These are phyloP conservation scores for Myriosclerotinia curreyana DNA, from an alignment of 2,329 filamentous ascomycete species.

Conservation along the genomic window DNA sequence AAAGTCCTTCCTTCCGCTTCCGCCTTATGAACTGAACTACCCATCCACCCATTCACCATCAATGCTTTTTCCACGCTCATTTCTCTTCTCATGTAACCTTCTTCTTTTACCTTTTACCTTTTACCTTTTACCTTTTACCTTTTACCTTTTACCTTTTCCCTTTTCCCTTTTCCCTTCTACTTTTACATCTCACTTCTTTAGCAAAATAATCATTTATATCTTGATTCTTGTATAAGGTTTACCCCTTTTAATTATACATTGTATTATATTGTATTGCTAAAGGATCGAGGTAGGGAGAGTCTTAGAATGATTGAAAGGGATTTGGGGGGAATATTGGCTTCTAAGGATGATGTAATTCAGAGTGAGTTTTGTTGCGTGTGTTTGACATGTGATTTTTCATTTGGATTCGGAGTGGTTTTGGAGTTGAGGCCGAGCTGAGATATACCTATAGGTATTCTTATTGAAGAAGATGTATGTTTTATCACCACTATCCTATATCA, in stretches of 20 bases:
- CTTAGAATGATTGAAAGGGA: slow-evolving; percentile 17
- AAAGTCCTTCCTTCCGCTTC: not conserved
- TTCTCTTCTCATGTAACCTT: slow-evolving; percentile 2
- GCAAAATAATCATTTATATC: not conserved
- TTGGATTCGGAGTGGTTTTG: not conserved
- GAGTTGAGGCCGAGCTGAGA: not conserved
- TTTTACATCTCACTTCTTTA: slow-evolving; percentile 5
- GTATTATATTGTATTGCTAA: not conserved
- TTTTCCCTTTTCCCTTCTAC: too few relatives aligned
- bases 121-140: too few relatives aligned
- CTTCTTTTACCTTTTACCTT: not conserved
- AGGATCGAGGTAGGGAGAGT: not conserved
- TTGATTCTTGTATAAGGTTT: not conserved
- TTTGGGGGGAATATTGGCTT: not conserved
- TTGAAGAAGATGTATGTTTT: slow-evolving; percentile 39
- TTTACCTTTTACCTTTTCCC: not conserved
- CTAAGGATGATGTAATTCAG: slow-evolving; percentile 31
- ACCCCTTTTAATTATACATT: not conserved
- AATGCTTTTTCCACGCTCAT: not conserved
- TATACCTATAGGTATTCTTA: slow-evolving; percentile 36
- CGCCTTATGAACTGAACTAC: not conserved
- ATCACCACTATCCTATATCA: not conserved
- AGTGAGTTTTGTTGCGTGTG: slow-evolving; percentile 25
- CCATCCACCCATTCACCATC: too few relatives aligned
- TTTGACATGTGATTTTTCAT: slow-evolving; percentile 36